Base-by-base conservation (phyloP, 257 asterid genomes). In the Verbena officinalis region DNA sequence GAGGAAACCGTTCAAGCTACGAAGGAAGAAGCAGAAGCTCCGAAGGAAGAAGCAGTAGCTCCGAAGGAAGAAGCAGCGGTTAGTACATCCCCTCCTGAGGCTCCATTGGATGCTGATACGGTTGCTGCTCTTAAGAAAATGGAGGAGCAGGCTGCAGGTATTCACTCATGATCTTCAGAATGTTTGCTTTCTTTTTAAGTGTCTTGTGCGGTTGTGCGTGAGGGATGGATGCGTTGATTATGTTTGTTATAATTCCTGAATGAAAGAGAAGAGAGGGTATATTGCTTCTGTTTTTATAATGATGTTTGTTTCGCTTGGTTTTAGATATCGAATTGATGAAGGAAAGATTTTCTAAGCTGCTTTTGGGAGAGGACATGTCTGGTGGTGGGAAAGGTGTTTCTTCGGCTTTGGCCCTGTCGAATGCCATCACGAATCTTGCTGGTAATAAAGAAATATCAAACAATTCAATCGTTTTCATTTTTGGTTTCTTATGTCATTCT, bases 371-470 rank as follows among this genome's bases (percentile, higher is more conserved):
- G 65, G 98, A 91, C 68, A 91, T 88, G 96, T 91, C 97, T 0
- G 97, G 97, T 31, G 90, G 96, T 10, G 97, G 96, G 42, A 87
- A 87, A 77, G 97, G 97, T 19, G 97, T 90, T 75, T 80, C 97
- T 51, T 87, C 97, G 14, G 98, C 98, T 54, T 61, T 91, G 53
- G 98, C 98, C 50, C 70, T 88, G 44, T 91, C 98, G 12, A 91
- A 91, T 20, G 91, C 98, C 79, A 80, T 88, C 17, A 91, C 98
- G 17, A 91, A 91, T 80, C 94, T 91, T 73, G 86, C 98, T 21
- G 96, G 97, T 86, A 80, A 33, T 2, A 9, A 2, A 2, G 7
- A 36, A 36, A 36, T 2, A 9, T 36, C 11, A 7, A 4, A 36
- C 30, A 43, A 12, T 9, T 21, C 6, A 49, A 3, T 27, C 13